phyloP scores from a whole-genome alignment of 305 asterid genomes.

The Caryopteris hybrid region DNA sequence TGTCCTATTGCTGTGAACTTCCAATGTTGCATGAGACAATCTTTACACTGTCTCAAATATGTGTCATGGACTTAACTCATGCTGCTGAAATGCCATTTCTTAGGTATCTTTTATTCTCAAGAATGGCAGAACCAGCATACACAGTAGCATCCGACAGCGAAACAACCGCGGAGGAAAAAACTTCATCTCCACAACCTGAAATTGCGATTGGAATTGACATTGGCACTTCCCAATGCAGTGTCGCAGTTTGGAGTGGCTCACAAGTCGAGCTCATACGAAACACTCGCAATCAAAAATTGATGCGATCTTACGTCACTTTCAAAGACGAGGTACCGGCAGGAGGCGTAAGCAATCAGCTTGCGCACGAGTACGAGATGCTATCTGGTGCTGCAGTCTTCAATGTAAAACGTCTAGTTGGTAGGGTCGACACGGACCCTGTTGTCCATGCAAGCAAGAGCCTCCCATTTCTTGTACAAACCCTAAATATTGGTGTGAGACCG shows the following conservation, averaged over 20 bases:
- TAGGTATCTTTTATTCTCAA: slow-evolving; percentile 13
- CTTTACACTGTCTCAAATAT: not conserved
- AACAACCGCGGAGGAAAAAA: slow-evolving; percentile 67
- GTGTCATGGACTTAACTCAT: not conserved
- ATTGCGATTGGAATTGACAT: slow-evolving; percentile 81
- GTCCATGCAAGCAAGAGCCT: slow-evolving; percentile 74
- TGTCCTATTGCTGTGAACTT: not conserved
- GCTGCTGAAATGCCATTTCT: not conserved
- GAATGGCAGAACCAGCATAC: slow-evolving; percentile 83
- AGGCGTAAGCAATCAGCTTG: slow-evolving; percentile 65
- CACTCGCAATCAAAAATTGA: slow-evolving; percentile 57
- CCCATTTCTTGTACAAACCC: slow-evolving; percentile 77
- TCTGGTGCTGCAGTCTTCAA: slow-evolving; percentile 80
- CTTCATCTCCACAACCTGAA: slow-evolving; percentile 46
- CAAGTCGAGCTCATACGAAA: slow-evolving; percentile 65
- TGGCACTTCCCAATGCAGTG: slow-evolving; percentile 84
- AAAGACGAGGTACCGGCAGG: slow-evolving; percentile 68
- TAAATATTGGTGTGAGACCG: slow-evolving; percentile 74
- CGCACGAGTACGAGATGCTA: slow-evolving; percentile 69
- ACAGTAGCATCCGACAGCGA: slow-evolving; percentile 86
- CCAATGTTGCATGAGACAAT: not conserved
- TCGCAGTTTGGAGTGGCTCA: slow-evolving; percentile 80
- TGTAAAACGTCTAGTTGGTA: slow-evolving; percentile 72
- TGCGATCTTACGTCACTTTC: slow-evolving; percentile 72
- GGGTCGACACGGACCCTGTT: slow-evolving; percentile 81